phyloP scores from a whole-genome alignment of 768 basidiomycete genomes.

The Rickenella mellea region DNA sequence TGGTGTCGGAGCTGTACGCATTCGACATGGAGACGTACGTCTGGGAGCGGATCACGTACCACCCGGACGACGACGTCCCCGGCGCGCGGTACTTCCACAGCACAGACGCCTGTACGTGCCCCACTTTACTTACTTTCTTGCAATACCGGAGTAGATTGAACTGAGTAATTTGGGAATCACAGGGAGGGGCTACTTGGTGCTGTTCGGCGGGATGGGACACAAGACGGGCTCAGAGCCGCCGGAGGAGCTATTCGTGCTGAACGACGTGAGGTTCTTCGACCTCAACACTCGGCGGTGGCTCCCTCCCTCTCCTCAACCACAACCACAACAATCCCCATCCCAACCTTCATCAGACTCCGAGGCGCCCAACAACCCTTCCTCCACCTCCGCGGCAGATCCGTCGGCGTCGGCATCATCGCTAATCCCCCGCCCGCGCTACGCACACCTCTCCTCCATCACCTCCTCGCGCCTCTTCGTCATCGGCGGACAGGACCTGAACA shows the following conservation, averaged over 20 bases:
- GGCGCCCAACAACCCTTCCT: neutral
- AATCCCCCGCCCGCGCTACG: constrained; percentile 81
- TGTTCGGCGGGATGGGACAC: constrained; percentile 95
- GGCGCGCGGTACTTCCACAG: constrained; percentile 92
- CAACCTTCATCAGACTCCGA: neutral
- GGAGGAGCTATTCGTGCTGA: constrained; percentile 84
- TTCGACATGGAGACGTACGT: constrained; percentile 76
- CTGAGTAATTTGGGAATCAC: constrained; percentile 1
- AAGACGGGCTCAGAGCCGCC: constrained; percentile 57
- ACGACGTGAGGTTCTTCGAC: constrained; percentile 88
- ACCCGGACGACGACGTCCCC: constrained; percentile 62
- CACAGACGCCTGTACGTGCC: constrained; percentile 64
- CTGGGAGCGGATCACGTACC: constrained; percentile 65
- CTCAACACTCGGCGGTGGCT: constrained; percentile 65
- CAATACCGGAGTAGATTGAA: too few relatives aligned
- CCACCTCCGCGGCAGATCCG: neutral
- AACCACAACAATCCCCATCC: neutral
- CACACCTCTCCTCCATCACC: constrained; percentile 85
- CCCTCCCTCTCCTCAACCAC: constrained; percentile 20
- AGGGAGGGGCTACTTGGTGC: constrained; percentile 86
- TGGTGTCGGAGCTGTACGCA: constrained; percentile 85
- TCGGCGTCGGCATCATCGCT: constrained; percentile 26
- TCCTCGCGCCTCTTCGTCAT: constrained; percentile 82
- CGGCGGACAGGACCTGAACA: constrained; percentile 90
- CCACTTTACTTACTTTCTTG: neutral